Percentiles rank a stretch among this genome's conserved stretches.
These are phyloP conservation scores for Wickerhamiella sergipiensis DNA, from an alignment of 805 yeast species.

Conservation along the genomic window DNA sequence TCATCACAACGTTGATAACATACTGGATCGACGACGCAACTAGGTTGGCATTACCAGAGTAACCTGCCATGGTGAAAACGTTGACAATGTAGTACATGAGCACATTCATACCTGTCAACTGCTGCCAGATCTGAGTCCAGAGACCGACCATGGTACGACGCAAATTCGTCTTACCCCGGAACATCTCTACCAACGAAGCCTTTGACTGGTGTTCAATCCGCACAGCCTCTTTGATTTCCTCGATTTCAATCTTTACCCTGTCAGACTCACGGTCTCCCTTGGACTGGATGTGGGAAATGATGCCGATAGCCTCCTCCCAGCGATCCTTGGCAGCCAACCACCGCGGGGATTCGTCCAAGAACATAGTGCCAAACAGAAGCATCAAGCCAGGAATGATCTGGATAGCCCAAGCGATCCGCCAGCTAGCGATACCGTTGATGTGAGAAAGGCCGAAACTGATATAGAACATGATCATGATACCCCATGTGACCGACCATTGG, in stretches of 20 bases:
- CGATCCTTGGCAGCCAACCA: conserved; percentile 45
- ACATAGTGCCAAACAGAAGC: conserved; percentile 43
- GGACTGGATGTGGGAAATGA: conserved; percentile 36
- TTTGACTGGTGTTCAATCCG: conserved; percentile 38
- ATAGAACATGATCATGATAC: conserved; percentile 55
- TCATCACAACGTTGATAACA: conserved; percentile 36
- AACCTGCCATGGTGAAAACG: conserved; percentile 35
- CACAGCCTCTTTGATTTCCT: conserved; percentile 45
- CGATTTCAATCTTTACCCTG: conserved; percentile 39
- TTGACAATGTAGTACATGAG: conserved; percentile 55
- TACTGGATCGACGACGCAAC: conserved; percentile 43
- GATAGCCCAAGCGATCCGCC: conserved; percentile 62
- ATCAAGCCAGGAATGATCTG: conserved; percentile 57
- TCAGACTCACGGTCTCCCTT: conserved; percentile 23
- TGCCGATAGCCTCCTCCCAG: conserved; percentile 41
- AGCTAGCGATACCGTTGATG: conserved; percentile 37
- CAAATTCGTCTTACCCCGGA: conserved; percentile 26
- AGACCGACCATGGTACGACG: conserved; percentile 23
- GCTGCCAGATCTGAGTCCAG: conserved; percentile 37
- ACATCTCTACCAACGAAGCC: conserved; percentile 35
- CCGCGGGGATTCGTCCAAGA: conserved; percentile 69
- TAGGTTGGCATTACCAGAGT: conserved; percentile 33
- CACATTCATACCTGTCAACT: conserved; percentile 59
- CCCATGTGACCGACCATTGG: conserved; percentile 62
- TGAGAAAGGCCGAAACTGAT: conserved; percentile 33